phyloP scores from a whole-genome alignment of 192 early-diverging fungal species.

The Funneliformis mosseae region DNA sequence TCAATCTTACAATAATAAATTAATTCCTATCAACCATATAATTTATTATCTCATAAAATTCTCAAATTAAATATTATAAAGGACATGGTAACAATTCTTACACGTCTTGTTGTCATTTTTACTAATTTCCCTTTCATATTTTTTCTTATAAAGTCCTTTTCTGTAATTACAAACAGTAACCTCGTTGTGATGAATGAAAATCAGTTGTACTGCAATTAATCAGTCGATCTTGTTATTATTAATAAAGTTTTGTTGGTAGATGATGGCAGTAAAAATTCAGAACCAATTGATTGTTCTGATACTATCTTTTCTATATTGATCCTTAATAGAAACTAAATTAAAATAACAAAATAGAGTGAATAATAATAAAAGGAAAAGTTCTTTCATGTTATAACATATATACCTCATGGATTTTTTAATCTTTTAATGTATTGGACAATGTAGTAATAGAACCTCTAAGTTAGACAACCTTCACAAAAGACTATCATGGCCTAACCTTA shows the following conservation, averaged over 20 bases:
- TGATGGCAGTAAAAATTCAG: constrained; percentile 43
- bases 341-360: not conserved
- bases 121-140: constrained; percentile 69
- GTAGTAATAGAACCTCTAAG: constrained; percentile 69
- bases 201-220: constrained; percentile 84
- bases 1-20: constrained; percentile 61
- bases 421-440: constrained; percentile 75
- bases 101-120: constrained; percentile 52
- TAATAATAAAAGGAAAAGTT: not conserved
- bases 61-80: constrained; percentile 28
- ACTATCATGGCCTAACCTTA: constrained; percentile 62
- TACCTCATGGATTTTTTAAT: constrained; percentile 71
- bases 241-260: constrained; percentile 45
- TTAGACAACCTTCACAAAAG: constrained; percentile 54
- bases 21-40: too few species aligned
- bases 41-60: not conserved
- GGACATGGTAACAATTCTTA: constrained; percentile 80
- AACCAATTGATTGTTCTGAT: constrained; percentile 41
- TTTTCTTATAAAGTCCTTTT: constrained; percentile 77
- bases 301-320: constrained; percentile 51
- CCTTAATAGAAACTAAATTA: constrained; percentile 41
- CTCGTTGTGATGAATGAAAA: constrained; percentile 7
- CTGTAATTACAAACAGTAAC: constrained; percentile 87
- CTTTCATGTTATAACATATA: constrained; percentile 51
- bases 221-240: constrained; percentile 60